Evolutionary conservation across 306 rosid genomes (phyloP).

Genomic region (Quercus glauca): DNA sequence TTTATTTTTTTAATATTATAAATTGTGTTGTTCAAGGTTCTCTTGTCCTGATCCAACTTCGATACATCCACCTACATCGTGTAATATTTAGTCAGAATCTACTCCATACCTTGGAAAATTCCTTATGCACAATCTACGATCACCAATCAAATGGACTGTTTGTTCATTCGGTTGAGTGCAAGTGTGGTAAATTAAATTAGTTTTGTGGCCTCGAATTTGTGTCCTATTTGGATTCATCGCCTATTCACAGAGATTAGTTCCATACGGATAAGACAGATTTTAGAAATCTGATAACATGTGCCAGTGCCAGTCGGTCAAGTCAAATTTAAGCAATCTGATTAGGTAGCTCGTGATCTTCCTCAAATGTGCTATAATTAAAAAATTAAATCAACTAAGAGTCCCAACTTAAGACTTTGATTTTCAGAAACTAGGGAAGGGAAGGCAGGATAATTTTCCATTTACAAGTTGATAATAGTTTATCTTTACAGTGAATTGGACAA

Average conservation of each 20-base stretch:
- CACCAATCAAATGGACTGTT: neutral
- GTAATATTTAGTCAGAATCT: neutral
- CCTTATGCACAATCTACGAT: neutral
- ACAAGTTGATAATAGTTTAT: too few relatives aligned
- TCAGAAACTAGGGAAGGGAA: too few relatives aligned
- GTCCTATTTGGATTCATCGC: neutral
- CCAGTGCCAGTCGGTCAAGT: neutral
- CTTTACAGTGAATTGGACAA: too few relatives aligned
- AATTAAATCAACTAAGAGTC: neutral
- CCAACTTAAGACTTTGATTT: too few relatives aligned
- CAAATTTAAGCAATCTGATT: neutral
- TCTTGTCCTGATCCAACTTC: neutral
- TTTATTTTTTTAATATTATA: too few relatives aligned
- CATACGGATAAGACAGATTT: too few relatives aligned
- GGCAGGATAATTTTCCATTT: too few relatives aligned
- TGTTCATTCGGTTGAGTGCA: neutral
- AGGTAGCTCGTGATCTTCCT: neutral
- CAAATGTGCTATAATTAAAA: neutral
- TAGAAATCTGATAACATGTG: neutral
- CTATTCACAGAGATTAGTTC: neutral
- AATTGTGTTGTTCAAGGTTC: neutral
- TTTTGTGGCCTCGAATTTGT: neutral
- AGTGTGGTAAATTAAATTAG: neutral
- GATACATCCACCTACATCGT: neutral
- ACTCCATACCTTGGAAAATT: neutral